These are phyloP conservation scores for Picea glauca DNA, from an alignment of 75 land plant species.

Conservation along the genomic window DNA sequence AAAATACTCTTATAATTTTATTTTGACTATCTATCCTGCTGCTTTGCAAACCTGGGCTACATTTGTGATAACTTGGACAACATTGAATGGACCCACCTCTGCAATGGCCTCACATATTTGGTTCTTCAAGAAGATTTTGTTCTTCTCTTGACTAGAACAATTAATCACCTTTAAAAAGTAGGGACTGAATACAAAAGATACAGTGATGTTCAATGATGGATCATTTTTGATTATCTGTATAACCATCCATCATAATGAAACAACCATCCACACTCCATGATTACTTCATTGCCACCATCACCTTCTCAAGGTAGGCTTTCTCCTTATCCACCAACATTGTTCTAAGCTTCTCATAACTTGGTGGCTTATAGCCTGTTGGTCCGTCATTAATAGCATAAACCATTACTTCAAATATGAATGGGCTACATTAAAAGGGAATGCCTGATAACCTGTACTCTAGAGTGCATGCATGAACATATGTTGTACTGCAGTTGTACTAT, in stretches of 20 bases:
- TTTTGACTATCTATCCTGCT: not conserved
- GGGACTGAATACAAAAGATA: not conserved
- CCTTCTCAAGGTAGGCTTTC: not conserved
- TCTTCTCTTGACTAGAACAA: not conserved
- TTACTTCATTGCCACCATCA: not conserved
- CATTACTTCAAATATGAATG: not conserved
- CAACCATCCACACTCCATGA: not conserved
- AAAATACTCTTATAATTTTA: not conserved
- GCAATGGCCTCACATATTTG: not conserved
- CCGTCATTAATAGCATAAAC: not conserved
- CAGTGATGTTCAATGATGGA: not conserved
- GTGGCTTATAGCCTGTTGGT: not conserved
- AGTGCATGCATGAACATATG: no score
- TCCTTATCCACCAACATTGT: not conserved
- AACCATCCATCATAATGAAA: not conserved
- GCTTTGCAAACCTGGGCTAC: not conserved
- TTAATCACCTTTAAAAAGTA: not conserved
- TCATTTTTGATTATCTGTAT: not conserved
- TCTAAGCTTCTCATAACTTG: not conserved
- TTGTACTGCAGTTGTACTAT: no score
- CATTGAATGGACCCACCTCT: not conserved
- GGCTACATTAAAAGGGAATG: not conserved
- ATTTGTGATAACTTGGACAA: not conserved
- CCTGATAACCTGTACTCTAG: no score
- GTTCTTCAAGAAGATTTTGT: not conserved